Evolutionary conservation across 2,329 filamentous ascomycete species (phyloP).

Genomic region (Aureobasidium leucospermi): DNA sequence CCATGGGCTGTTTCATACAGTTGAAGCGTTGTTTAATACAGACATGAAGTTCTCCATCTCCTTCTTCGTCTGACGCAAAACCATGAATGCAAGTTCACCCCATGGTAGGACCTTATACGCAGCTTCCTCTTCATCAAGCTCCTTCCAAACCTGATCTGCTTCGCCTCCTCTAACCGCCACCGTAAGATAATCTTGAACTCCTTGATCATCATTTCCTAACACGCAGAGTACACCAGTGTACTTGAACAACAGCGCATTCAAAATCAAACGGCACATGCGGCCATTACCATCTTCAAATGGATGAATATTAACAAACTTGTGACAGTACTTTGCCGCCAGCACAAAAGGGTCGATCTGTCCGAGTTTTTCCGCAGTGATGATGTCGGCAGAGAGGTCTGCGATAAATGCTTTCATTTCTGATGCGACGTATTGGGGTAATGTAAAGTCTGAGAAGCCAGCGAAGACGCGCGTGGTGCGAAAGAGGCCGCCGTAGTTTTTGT

Average conservation of each 20-base stretch:
- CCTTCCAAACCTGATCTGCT: not conserved
- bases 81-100: not conserved
- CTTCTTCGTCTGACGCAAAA: not conserved
- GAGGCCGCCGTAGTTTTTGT: not conserved
- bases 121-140: not conserved
- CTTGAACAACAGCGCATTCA: not conserved
- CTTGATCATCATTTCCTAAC: not conserved
- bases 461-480: not conserved
- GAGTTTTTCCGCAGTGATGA: not conserved
- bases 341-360: not conserved
- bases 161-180: not conserved
- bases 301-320: slow-evolving; percentile 9
- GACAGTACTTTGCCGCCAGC: not conserved
- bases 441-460: not conserved
- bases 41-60: not conserved
- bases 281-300: not conserved
- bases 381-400: not conserved
- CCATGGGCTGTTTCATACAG: too few relatives aligned
- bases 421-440: not conserved
- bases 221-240: not conserved
- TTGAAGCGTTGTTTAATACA: too few relatives aligned
- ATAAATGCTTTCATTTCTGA: not conserved
- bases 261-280: not conserved
- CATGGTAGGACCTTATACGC: not conserved
- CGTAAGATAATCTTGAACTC: not conserved